These are phyloP conservation scores for Lichtheimia corymbifera DNA, from an alignment of 371 early-diverging fungal genomes.

Conservation along the genomic window DNA sequence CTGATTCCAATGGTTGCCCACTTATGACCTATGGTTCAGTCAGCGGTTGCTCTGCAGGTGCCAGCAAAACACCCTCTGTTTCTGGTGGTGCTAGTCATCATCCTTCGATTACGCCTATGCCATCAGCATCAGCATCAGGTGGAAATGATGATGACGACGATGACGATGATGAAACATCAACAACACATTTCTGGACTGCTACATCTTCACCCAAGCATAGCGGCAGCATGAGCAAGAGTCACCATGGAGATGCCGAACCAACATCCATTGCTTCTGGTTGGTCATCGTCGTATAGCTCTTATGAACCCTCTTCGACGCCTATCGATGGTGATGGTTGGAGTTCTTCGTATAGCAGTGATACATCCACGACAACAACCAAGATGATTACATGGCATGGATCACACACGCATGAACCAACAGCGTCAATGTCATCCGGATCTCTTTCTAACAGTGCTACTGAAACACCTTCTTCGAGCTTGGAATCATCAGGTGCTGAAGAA, in stretches of 20 bases:
- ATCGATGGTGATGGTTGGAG: background rate
- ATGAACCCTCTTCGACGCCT: constrained; percentile 1
- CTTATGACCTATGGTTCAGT: constrained; percentile 1
- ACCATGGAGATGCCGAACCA: constrained; percentile 6
- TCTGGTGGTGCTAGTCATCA: background rate
- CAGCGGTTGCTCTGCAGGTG: constrained; percentile 3
- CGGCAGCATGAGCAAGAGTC: constrained; percentile 3
- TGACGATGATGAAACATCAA: constrained; percentile 4
- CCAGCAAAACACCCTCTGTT: background rate
- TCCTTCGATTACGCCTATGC: background rate
- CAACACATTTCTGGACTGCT: background rate
- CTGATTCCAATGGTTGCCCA: background rate
- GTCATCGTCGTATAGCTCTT: constrained; percentile 5
- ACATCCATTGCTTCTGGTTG: background rate
- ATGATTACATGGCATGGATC: too few relatives aligned
- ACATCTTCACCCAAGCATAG: background rate
- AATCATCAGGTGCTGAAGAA: background rate
- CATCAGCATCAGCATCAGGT: background rate
- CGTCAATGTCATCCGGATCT: too few relatives aligned
- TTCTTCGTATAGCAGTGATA: too few relatives aligned
- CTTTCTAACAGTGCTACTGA: too few relatives aligned
- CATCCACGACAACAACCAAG: too few relatives aligned
- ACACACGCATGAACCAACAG: too few relatives aligned
- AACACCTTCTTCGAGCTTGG: too few relatives aligned
- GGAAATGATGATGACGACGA: background rate